Evolutionary conservation across 108 stramenopile species (phyloP), one percentile per base, ranked within the genome.

Genomic region (Nannochloropsis gaditana): DNA sequence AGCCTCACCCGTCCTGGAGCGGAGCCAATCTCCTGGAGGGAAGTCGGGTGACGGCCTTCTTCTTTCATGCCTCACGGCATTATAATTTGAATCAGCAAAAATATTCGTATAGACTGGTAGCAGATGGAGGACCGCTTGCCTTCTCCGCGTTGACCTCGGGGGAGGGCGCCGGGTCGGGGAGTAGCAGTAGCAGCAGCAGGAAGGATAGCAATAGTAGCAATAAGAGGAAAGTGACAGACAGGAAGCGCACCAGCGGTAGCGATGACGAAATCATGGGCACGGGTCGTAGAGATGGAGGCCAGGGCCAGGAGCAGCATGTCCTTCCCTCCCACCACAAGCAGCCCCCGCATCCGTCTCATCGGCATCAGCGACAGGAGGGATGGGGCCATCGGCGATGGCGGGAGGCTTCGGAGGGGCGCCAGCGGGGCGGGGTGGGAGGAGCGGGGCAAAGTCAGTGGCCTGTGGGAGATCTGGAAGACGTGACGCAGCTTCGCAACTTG

Each of bases 321-420:
- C 31, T 31, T 31, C 31, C 31, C 31, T 31, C 31, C 31, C 31
- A 50, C 11, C 47, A 50, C 11, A 10, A 50, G 47, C 47, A 50
- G 47, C 47, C 10, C 11, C 47, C 10, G 47, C 47, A 50, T 10
- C 47, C 10, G 47, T 15, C 10, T 10, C 47, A 73, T 15, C 59
- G n/a, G 59, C 59, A 73, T 15, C 59, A 73, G 59, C 59, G n/a
- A n/a, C 59, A 73, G 19, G 59, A n/a, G n/a, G 59, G 59, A 73
- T n/a, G 59, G n/a, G 59, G 59, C 59, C 59, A 73, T n/a, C 59
- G 59, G 15, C 15, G 59, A 15, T 73, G 59, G 59, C 59, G 59
- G 59, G 59, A 73, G 59, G 59, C 59, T n/a, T 73, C 59, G n/a
- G 59, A 73, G n/a, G 59, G 19, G 19, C 59, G 59, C 19, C 59